Evolutionary conservation across 805 yeast species (phyloP), one percentile per base, ranked within the genome.

Genomic region (Candida dajiaensis): DNA sequence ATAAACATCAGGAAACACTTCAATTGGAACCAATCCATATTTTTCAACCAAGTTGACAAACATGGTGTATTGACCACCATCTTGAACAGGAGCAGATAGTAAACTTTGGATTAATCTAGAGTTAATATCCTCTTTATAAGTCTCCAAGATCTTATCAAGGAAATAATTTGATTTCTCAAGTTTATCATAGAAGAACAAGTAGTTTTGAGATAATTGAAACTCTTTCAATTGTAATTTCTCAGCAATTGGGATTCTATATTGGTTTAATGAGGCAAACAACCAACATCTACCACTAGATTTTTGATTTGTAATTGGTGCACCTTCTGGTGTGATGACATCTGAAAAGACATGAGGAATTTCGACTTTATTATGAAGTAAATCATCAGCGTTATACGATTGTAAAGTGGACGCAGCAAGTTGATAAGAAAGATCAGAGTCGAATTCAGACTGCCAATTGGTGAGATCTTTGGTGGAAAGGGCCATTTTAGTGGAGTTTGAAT

Each of bases 11-110:
- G 92, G 90, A 67, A 76, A 89, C 16, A 78, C 63, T 52, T 76
- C 78, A 58, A 82, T 72, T 35, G 96, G 96, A 44, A 88, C 85
- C 44, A 85, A 61, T 25, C 96, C 96, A 57, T 88, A 89, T 65
- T 88, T 89, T 51, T 80, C 79, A 43, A 87, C 76, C 47, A 89
- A 63, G 65, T 87, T 85, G 42, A 82, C 72, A 62, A 86, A 78
- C 94, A 88, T 84, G 53, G 85, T 82, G 74, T 85, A 87, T 66
- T 88, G 96, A 44, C 96, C 96, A 55, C 96, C 96, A 60, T 89
- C 96, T 48, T 75, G 63, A 40, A 81, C 79, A 21, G 96, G 95
- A 45, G 78, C 82, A 5, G 68, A 55, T 45, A 87, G 69, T 41
- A 88, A 65, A 54, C 75, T 77, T 65, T 82, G 86, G 42, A 88